phyloP scores from a whole-genome alignment of 163 green algal genomes.

The Smithsoniella earleae region DNA sequence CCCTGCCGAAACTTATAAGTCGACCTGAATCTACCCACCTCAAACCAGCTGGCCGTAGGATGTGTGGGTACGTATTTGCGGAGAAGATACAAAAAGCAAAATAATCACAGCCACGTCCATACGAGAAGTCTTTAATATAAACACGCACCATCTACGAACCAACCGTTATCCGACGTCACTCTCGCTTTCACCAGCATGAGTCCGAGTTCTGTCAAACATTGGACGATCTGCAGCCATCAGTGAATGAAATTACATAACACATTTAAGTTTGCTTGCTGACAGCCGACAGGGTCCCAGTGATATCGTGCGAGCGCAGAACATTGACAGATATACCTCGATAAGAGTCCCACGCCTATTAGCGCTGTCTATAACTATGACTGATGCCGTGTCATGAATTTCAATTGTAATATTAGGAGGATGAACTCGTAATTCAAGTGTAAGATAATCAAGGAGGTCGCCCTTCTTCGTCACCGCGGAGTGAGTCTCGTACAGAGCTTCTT shows the following conservation, averaged over 20 bases:
- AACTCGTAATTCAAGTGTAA: slow-evolving; percentile 74
- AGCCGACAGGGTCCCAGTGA: too few relatives aligned
- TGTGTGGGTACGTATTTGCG: too few relatives aligned
- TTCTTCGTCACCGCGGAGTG: slow-evolving; percentile 46
- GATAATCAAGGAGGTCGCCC: slow-evolving; percentile 63
- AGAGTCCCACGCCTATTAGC: slow-evolving; percentile 90
- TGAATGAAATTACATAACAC: too few relatives aligned
- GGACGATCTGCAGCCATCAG: slow-evolving; percentile 80
- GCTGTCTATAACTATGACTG: slow-evolving; percentile 80
- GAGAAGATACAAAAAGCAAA: too few relatives aligned
- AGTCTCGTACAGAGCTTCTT: too few relatives aligned
- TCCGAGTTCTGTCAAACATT: slow-evolving; percentile 86
- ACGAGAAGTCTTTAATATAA: too few relatives aligned
- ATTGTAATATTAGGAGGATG: slow-evolving; percentile 67
- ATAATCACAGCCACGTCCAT: too few relatives aligned
- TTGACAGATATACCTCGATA: slow-evolving; percentile 80
- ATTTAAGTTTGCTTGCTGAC: too few relatives aligned
- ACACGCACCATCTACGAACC: slow-evolving; percentile 91
- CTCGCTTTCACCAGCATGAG: slow-evolving; percentile 70
- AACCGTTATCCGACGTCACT: slow-evolving; percentile 86
- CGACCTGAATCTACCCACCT: too few relatives aligned
- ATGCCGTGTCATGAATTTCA: slow-evolving; percentile 62
- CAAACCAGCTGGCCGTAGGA: too few relatives aligned
- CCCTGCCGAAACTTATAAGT: too few relatives aligned
- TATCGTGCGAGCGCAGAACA: too few relatives aligned